Base-by-base conservation (phyloP, 1,139 yeast species). In the Blastobotrys persicus region DNA sequence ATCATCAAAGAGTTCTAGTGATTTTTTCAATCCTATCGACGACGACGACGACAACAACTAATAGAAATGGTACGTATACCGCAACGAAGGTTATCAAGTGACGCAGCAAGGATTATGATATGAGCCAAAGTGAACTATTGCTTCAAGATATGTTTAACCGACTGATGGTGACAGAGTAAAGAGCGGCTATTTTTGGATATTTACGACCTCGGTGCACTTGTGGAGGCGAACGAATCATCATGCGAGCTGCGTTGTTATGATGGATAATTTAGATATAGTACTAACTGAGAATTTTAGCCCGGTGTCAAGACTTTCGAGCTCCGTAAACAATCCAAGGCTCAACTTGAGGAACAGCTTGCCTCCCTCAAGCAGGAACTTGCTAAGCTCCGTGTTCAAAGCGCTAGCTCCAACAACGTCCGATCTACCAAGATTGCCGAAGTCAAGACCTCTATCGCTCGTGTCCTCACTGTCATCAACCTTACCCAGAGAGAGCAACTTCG, bases 381-480 rank as follows among this genome's bases (percentile, higher is more conserved):
- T 71, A 79, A 83, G 75, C 86, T 92, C 77, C 91, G 89, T 79
- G 97, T 89, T 72, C 97, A 92, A 81, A 88, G 91, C 84, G 84
- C 74, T 44, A 58, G 61, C 33, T 53, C 54, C 56, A 59, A 56
- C 53, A 56, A 58, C 55, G 66, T 59, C 58, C 62, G 61, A 59
- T 55, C 67, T 51, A 94, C 95, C 84, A 87, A 87, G 81, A 89
- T 92, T 79, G 64, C 67, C 60, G 86, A 91, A 64, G 96, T 91
- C 72, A 88, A 98, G 84, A 92, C 91, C 83, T 84, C 88, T 81
- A 92, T 92, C 76, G 98, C 98, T 70, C 89, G 94, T 77, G 95
- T 91, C 69, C 86, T 92, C 77, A 94, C 98, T 66, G 80, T 91
- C 77, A 88, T 92, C 80, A 91, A 88, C 92, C 82, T 83, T 70